A percentile compares a stretch with the other conserved stretches of the same genome.
Conservation (phyloP, 148 eudicot species). For the Camellia lanceoleosa region DNA sequence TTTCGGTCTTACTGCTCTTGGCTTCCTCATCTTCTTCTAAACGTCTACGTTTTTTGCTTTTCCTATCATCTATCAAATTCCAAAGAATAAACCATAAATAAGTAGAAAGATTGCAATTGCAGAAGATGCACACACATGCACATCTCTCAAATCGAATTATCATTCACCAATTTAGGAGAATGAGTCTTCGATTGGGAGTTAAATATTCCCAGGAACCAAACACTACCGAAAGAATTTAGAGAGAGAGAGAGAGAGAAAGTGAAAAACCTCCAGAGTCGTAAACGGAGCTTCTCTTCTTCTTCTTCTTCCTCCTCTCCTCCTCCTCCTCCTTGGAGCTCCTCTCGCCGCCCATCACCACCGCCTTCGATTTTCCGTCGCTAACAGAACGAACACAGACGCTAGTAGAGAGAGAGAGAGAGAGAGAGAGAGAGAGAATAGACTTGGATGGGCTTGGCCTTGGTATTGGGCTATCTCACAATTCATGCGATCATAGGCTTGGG, state of each 20-base stretch:
- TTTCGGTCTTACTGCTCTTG: conserved; percentile 16
- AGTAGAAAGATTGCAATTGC: not conserved
- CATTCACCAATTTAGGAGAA: too few relatives aligned
- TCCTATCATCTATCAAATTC: conserved; percentile 28
- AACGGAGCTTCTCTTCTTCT: conserved; percentile 9
- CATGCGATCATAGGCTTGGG: too few relatives aligned
- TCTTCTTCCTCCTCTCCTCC: not conserved
- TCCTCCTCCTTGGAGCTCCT: conserved; percentile 14
- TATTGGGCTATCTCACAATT: too few relatives aligned
- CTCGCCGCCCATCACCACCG: conserved; percentile 16
- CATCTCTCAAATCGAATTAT: not conserved
- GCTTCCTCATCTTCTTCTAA: conserved; percentile 18
- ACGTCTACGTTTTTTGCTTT: conserved; percentile 24
- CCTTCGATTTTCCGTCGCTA: not conserved
- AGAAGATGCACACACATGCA: not conserved
- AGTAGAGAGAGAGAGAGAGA: not conserved
- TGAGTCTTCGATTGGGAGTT: too few relatives aligned
- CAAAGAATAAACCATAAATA: not conserved
- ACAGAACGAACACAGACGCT: not conserved
- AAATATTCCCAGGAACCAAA: too few relatives aligned
- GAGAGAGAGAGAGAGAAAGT: not conserved
- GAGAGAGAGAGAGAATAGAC: too few relatives aligned
- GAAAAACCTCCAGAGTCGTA: conserved; percentile 19
- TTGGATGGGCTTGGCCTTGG: too few relatives aligned
- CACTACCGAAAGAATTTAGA: not conserved